Conservation (phyloP, 2,329 filamentous ascomycete genomes). For the Colletotrichum salicis region DNA sequence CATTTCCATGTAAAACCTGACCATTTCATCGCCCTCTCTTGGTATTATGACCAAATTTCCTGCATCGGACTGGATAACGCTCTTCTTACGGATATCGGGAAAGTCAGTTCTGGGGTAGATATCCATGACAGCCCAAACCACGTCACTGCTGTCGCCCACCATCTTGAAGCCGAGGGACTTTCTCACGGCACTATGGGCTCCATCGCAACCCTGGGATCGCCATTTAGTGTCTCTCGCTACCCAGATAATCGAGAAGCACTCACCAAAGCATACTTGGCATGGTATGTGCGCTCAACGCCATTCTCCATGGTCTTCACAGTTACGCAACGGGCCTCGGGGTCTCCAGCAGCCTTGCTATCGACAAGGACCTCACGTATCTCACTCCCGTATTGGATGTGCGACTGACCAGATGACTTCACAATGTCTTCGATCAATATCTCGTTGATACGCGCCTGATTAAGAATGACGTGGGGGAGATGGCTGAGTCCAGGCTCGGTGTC, state of each 20-base stretch:
- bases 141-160: constrained; percentile 67
- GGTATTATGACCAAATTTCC: constrained; percentile 76
- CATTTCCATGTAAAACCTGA: constrained; percentile 76
- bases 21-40: constrained; percentile 67
- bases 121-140: constrained; percentile 69
- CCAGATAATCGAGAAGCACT: background rate
- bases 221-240: background rate
- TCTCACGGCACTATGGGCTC: constrained; percentile 63
- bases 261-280: constrained; percentile 25
- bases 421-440: constrained; percentile 61
- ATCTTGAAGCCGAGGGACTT: constrained; percentile 64
- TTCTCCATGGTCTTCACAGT: constrained; percentile 48
- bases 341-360: constrained; percentile 50
- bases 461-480: constrained; percentile 65
- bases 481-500: constrained; percentile 65
- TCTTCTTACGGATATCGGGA: constrained; percentile 70
- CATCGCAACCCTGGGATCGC: constrained; percentile 49
- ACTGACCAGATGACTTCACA: constrained; percentile 48
- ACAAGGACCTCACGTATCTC: constrained; percentile 61
- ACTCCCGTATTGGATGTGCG: constrained; percentile 65
- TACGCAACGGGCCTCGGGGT: constrained; percentile 55
- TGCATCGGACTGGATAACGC: constrained; percentile 62
- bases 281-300: constrained; percentile 44
- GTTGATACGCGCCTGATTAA: constrained; percentile 67
- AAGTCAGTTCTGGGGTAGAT: constrained; percentile 66